Conservation (phyloP, 2,329 filamentous ascomycete species). For the Aureobasidium sp. region DNA sequence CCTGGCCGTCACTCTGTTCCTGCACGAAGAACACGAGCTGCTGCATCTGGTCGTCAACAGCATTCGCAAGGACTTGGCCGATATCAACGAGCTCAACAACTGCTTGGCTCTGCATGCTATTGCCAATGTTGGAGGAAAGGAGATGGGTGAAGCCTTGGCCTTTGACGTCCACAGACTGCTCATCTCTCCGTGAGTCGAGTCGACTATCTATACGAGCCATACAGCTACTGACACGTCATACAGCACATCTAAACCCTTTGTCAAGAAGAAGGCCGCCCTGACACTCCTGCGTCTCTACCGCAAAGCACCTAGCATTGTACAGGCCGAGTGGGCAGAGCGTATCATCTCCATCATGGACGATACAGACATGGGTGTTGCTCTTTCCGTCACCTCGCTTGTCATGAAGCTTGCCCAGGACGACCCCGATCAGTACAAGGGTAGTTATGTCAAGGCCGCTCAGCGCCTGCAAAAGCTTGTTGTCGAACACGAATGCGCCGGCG, state of each 20-base stretch:
- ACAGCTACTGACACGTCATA: background rate
- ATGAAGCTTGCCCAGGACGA: slow-evolving; percentile 93
- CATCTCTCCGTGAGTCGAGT: slow-evolving; percentile 72
- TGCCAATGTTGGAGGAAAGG: slow-evolving; percentile 90
- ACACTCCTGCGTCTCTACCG: slow-evolving; percentile 89
- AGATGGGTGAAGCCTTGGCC: slow-evolving; percentile 93
- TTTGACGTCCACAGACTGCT: slow-evolving; percentile 85
- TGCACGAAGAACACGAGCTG: slow-evolving; percentile 95
- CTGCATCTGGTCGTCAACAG: slow-evolving; percentile 96
- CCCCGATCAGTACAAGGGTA: slow-evolving; percentile 86
- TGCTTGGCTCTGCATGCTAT: slow-evolving; percentile 95
- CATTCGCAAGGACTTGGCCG: slow-evolving; percentile 89
- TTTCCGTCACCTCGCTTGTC: slow-evolving; percentile 91
- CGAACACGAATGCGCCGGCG: slow-evolving; percentile 77
- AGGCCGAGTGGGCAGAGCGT: slow-evolving; percentile 93
- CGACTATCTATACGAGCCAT: background rate
- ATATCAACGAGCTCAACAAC: slow-evolving; percentile 96
- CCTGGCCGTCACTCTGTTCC: slow-evolving; percentile 89
- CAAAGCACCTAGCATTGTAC: slow-evolving; percentile 87
- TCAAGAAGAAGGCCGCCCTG: slow-evolving; percentile 97
- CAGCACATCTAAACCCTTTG: slow-evolving; percentile 84
- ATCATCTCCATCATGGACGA: slow-evolving; percentile 99
- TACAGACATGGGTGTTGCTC: slow-evolving; percentile 80
- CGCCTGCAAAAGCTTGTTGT: slow-evolving; percentile 83
- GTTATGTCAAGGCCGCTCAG: slow-evolving; percentile 87